phyloP scores from a whole-genome alignment of 139 green algal genomes.

The Diplosphaera chodatii region DNA sequence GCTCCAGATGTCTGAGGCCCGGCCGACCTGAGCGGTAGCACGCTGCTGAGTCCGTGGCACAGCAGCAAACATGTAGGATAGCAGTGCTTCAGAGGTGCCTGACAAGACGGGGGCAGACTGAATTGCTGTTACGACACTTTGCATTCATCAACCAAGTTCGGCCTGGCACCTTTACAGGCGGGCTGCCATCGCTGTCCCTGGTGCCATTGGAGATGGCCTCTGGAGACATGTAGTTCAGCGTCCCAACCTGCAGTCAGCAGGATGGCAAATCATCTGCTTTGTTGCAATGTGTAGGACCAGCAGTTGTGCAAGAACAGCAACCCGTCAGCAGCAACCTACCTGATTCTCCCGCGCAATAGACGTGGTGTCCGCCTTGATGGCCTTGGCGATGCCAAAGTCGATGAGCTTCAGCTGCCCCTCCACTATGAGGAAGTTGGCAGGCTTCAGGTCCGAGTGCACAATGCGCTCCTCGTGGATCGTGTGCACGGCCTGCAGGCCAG shows the following conservation, averaged over 20 bases:
- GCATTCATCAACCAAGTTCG: background rate
- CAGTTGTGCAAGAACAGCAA: no score
- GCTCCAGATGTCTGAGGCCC: slow-evolving; percentile 90
- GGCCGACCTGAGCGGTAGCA: slow-evolving; percentile 45
- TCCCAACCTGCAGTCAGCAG: slow-evolving; percentile 67
- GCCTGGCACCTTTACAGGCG: slow-evolving; percentile 54
- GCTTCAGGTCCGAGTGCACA: slow-evolving; percentile 95
- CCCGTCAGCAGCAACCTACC: slow-evolving; percentile 12
- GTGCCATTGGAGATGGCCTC: slow-evolving; percentile 85
- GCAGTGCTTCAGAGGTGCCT: no score
- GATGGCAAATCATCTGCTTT: no score
- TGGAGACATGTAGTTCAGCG: slow-evolving; percentile 98
- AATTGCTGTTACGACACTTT: background rate
- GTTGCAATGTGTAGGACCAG: no score
- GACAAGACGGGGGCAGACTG: no score
- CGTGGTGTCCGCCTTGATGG: slow-evolving; percentile 87
- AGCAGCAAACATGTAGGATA: no score
- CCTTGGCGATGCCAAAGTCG: slow-evolving; percentile 97
- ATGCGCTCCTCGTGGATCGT: slow-evolving; percentile 91
- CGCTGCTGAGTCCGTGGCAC: no score
- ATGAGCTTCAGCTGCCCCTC: slow-evolving; percentile 96
- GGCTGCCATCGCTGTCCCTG: slow-evolving; percentile 62
- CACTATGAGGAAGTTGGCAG: slow-evolving; percentile 95
- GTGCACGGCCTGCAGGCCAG: slow-evolving; percentile 73
- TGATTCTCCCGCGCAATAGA: slow-evolving; percentile 86